Base-by-base conservation (phyloP, 2,329 filamentous ascomycete species). In the Penicillium sp. region DNA sequence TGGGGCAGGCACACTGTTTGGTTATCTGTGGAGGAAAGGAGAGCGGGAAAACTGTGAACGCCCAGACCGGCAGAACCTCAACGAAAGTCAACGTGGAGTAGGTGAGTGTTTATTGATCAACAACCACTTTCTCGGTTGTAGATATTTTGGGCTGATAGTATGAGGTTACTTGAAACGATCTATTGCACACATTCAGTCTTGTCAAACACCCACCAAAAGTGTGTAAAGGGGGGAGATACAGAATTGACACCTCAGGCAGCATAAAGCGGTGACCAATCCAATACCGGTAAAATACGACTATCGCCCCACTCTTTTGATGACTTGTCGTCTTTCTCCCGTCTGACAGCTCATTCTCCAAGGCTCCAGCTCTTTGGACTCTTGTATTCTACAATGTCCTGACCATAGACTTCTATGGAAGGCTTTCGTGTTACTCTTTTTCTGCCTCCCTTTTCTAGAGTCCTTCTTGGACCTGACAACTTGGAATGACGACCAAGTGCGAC, bases 1-100 rank as follows among this genome's bases (percentile, higher is more conserved):
- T 46, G 55, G 44, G 45, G 56, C 60, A 62, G 56, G 58, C 58
- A 31, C 57, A 56, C 43, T 60, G 60, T 57, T 60, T 62, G 40
- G 38, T 47, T 29, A 42, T 43, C 43, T 59, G 59, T 61, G 60
- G 59, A 63, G 62, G 62, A 65, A 65, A 64, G 62, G 62, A 58
- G 62, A 59, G 58, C 61, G 63, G 63, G 61, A 65, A 65, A 65
- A 65, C 46, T 65, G 61, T 59, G 63, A 64, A 47, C 38, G 57
- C 57, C 38, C 43, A 58, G 59, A 54, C 56, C 56, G 59, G 57
- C 61, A 62, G 59, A 62, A 64, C 47, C 43, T 47, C 55, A 54
- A 56, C 54, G 48, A 53, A 45, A 11, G 27, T 42, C 36, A 49
- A 49, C 47, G 47, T 49, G 31, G 24, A 27, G 24, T 34, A 34